Evolutionary conservation across 2,329 filamentous ascomycete genomes (phyloP), one percentile per base, ranked within the genome.

Genomic region (Fusarium sp.): DNA sequence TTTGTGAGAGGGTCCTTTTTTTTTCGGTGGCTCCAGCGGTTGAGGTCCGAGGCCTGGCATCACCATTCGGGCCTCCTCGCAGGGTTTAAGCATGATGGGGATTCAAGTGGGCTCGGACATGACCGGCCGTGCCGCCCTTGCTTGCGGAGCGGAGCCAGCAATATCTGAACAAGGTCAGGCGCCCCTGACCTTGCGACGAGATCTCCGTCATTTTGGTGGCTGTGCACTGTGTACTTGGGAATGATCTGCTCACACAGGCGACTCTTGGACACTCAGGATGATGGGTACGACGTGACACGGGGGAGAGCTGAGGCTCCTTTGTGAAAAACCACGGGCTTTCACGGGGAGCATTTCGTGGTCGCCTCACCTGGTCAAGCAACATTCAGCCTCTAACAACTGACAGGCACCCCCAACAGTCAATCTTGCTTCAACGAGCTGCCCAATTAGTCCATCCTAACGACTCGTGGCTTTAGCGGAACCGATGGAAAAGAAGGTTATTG

Each of bases 101-200:
- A 25, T 59, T 56, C 57, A 69, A 20, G 25, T 64, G 59, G 68
- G 50, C 60, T 64, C 71, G 71, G 71, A 74, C 71, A 73, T 73
- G 69, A 58, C 71, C 71, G 71, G 57, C 60, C 58, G 46, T 54
- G 58, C 42, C 25, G 61, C 58, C 67, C 70, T 68, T 67, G 69
- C 44, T 58, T 59, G 29, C 67, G 59, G 69, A 62, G 29, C 67
- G 59, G 69, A 65, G 61, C 69, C 61, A 53, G 51, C 34, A 55
- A 67, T 57, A 20, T 55, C 58, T 49, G 42, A 36, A 16, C 38
- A 38, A 50, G 36, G 38, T 36, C 29, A 46, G 31, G n/a, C 16
- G 59, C 58, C 67, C 67, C 67, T 60, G 62, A 53, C 64, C 58
- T 65, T 63, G 49, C 18, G 57, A 53, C 34, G 50, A 25, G 42